Percentiles rank a stretch among this genome's conserved stretches.
Conservation (phyloP, 2,329 filamentous ascomycete genomes). For the Periconia sp. region DNA sequence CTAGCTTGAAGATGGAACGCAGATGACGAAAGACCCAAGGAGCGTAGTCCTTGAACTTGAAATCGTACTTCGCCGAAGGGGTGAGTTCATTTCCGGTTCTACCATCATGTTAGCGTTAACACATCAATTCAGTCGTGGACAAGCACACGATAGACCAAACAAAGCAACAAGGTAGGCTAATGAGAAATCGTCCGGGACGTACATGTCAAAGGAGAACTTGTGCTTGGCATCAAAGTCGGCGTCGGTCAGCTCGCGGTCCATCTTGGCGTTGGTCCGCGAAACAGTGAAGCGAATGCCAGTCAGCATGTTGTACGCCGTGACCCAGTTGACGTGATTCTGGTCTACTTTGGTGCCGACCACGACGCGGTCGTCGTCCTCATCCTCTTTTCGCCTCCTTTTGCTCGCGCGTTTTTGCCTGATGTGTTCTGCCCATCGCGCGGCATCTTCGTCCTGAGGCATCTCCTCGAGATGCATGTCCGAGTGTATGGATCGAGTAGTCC, state of each 20-base stretch:
- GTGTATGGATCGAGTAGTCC: slow-evolving; percentile 82
- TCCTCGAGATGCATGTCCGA: slow-evolving; percentile 87
- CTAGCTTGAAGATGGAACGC: slow-evolving; percentile 83
- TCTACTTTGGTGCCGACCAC: slow-evolving; percentile 97
- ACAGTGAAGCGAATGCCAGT: slow-evolving; percentile 98
- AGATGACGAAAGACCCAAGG: slow-evolving; percentile 98
- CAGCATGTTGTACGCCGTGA: slow-evolving; percentile 99
- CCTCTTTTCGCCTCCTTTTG: slow-evolving; percentile 81
- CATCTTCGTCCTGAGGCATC: slow-evolving; percentile 84
- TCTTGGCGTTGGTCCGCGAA: slow-evolving; percentile 93
- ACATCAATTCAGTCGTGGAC: slow-evolving; percentile 20
- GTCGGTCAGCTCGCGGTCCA: slow-evolving; percentile 87
- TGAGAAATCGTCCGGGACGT: slow-evolving; percentile 49
- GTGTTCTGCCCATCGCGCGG: slow-evolving; percentile 88
- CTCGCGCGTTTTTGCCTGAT: slow-evolving; percentile 91
- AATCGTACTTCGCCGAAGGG: slow-evolving; percentile 98
- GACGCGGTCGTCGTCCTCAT: slow-evolving; percentile 88
- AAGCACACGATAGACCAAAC: slow-evolving; percentile 13
- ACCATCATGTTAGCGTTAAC: slow-evolving; percentile 38
- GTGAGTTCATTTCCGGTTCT: slow-evolving; percentile 96
- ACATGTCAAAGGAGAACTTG: slow-evolving; percentile 99
- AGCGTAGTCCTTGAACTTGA: slow-evolving; percentile 99
- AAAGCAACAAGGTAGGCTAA: slow-evolving; percentile 15
- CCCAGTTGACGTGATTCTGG: slow-evolving; percentile 95
- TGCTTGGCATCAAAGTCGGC: slow-evolving; percentile 93